Base-by-base conservation (phyloP, 2,329 filamentous ascomycete genomes). In the Calycina herbarum region DNA sequence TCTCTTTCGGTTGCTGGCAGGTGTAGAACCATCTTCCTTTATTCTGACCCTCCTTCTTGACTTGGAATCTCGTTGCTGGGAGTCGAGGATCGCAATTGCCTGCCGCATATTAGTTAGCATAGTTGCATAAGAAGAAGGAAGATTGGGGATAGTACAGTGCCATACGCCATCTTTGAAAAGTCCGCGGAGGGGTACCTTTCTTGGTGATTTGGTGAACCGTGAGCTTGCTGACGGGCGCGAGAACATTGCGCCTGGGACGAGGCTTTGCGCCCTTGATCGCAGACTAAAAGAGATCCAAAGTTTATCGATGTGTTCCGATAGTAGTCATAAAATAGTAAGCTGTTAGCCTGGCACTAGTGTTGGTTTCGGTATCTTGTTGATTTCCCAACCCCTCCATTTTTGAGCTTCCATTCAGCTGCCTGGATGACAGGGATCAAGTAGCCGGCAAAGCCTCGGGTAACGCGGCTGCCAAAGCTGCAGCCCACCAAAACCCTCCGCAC, bases 11-110 rank as follows among this genome's bases (percentile, higher is more conserved):
- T 63, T 79, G 78, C 70, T 83, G 82, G 68, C 85, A 88, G 2
- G 78, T 81, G 66, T 84, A 85, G 75, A 87, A 85, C 74, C 78
- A 79, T 66, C 77, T 76, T n/a, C 83, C 83, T 59, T 82, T 77
- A 68, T 86, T 86, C 35, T 74, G 71, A 3, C 79, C 78, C 56
- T 82, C 78, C 70, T 83, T 85, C 68, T 79, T 83, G 3, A 82
- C 81, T 59, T 80, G 77, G 68, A 83, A 82, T 51, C 81, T 79
- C 3, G 80, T 75, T 2, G 85, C 83, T 3, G 81, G 81, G 3
- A 82, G 76, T 58, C 81, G 79, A 24, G 83, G 83, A 35, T 73
- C 76, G 70, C 85, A 87, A 64, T 86, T 81, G 73, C 82, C 81
- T 82, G 59, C 35, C 24, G 20, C 8, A 51, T 27, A 3, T 38